Evolutionary conservation across 73 alveolate genomes (phyloP).

Genomic region (Effrenium voratum): DNA sequence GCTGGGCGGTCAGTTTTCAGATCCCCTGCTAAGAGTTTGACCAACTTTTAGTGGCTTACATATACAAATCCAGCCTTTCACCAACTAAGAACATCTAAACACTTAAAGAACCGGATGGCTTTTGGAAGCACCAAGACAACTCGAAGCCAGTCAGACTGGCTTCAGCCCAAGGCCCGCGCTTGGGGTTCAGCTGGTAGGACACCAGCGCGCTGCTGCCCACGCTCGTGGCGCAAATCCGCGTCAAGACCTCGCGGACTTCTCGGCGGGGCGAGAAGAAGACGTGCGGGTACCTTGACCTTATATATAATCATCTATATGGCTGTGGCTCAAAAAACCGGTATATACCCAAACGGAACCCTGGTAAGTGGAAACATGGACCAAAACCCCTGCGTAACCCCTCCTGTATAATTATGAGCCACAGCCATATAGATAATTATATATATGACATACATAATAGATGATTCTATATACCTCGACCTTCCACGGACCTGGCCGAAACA

Average conservation of each 20-base stretch:
- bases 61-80: not conserved
- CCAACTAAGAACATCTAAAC: not conserved
- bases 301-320: too few relatives aligned
- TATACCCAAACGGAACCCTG: too few relatives aligned
- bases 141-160: not conserved
- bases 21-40: not conserved
- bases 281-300: not conserved
- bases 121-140: not conserved
- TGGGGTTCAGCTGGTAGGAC: conserved; percentile 38
- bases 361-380: too few relatives aligned
- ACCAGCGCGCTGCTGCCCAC: conserved; percentile 38
- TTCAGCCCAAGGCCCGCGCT: not conserved
- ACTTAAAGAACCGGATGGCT: not conserved
- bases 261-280: not conserved
- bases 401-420: too few relatives aligned
- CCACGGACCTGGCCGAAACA: too few relatives aligned
- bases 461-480: too few relatives aligned
- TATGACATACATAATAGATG: too few relatives aligned
- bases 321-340: too few relatives aligned
- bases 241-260: not conserved
- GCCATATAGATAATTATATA: too few relatives aligned
- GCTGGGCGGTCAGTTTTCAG: too few relatives aligned
- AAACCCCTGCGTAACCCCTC: too few relatives aligned
- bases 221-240: conserved; percentile 38
- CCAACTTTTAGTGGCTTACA: not conserved